Evolutionary conservation across 352 stramenopile species (phyloP).

Genomic region (Blastocystis hominis): DNA sequence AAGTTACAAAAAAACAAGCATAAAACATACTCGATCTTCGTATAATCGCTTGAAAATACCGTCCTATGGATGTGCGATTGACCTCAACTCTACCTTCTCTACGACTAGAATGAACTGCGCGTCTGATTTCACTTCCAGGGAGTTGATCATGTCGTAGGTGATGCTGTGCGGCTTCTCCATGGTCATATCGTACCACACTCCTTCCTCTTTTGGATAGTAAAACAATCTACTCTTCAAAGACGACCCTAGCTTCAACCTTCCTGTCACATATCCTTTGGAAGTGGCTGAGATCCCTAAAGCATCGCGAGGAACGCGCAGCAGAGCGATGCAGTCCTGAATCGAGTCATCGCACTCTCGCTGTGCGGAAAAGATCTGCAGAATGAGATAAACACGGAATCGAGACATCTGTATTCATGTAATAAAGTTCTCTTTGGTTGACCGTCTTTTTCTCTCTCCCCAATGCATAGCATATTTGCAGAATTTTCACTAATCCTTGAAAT

Average conservation of each 20-base stretch:
- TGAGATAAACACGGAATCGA: not conserved
- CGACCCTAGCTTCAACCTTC: not conserved
- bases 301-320: constrained; percentile 24
- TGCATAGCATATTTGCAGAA: constrained; percentile 14
- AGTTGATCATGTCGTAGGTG: not conserved
- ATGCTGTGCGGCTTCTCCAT: not conserved
- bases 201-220: not conserved
- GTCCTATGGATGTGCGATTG: not conserved
- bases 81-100: not conserved
- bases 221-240: not conserved
- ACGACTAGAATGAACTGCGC: constrained; percentile 23
- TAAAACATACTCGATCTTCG: not conserved
- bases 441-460: not conserved
- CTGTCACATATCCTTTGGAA: constrained; percentile 23
- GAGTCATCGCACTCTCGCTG: constrained; percentile 37
- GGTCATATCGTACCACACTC: not conserved
- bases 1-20: not conserved
- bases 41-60: constrained; percentile 38
- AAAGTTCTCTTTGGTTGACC: constrained; percentile 22
- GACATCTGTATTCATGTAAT: constrained; percentile 45
- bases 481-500: constrained; percentile 16
- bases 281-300: constrained; percentile 35
- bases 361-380: constrained; percentile 10
- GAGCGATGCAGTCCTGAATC: constrained; percentile 38
- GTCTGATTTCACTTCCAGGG: not conserved